A percentile compares a stretch with the other conserved stretches of the same genome.
Evolutionary conservation across 805 yeast species (phyloP).

Genomic region (Saturnispora besseyi): DNA sequence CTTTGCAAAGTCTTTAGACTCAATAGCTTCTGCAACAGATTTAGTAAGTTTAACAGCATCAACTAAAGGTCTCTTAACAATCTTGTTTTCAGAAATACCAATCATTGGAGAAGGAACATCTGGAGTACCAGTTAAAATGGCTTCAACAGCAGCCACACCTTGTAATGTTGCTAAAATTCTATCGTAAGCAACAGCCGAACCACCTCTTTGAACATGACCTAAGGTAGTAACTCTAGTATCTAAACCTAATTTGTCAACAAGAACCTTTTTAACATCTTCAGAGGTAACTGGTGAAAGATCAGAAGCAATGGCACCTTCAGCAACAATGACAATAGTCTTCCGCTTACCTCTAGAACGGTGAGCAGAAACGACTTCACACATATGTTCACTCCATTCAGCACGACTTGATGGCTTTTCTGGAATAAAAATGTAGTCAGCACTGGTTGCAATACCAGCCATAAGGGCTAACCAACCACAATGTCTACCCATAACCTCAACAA

Average conservation of each 20-base stretch:
- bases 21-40: constrained; percentile 63
- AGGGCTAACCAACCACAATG: constrained; percentile 85
- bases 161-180: constrained; percentile 65
- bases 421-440: constrained; percentile 73
- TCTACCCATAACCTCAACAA: constrained; percentile 83
- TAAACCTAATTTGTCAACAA: constrained; percentile 52
- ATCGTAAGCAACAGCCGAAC: constrained; percentile 70
- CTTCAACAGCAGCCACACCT: constrained; percentile 76
- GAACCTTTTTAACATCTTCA: constrained; percentile 53
- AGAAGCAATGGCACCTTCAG: constrained; percentile 74
- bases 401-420: constrained; percentile 70
- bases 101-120: constrained; percentile 75
- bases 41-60: constrained; percentile 68
- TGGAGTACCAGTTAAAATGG: constrained; percentile 59
- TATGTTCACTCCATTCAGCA: constrained; percentile 56
- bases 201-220: constrained; percentile 82
- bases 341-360: constrained; percentile 69
- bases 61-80: constrained; percentile 56
- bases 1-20: constrained; percentile 52
- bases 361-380: constrained; percentile 51
- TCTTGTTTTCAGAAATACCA: constrained; percentile 62
- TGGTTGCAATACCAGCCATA: constrained; percentile 71
- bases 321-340: constrained; percentile 71
- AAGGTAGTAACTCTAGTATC: constrained; percentile 72
- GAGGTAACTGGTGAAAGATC: constrained; percentile 61